Base-by-base conservation (phyloP, 2,329 filamentous ascomycete genomes). In the Pseudogymnoascus sp. region DNA sequence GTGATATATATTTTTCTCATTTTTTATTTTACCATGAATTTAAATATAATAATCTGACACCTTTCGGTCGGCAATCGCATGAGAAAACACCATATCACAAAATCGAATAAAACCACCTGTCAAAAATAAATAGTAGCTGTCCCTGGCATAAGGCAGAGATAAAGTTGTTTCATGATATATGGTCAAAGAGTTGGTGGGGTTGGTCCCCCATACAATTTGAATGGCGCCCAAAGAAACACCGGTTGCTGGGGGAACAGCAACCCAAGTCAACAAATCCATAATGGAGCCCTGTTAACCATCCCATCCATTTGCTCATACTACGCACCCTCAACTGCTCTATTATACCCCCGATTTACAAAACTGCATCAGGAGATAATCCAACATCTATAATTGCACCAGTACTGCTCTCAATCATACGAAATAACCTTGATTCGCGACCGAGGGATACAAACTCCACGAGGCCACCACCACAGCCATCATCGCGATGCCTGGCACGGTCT, bases 401-500 rank as follows among this genome's bases (percentile, higher is more conserved):
- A 54, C 16, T 54, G 28, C 9, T 34, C n/a, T 20, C 8, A 54
- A 32, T 32, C 25, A 32, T 20, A 54, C 47, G 47, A 54, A 54
- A 54, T 54, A 54, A 4, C 47, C 18, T 54, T 34, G 47, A 54
- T 4, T 54, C 28, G 6, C 47, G 28, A 20, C 32, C 28, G 16
- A 54, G 47, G 16, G 47, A 54, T 18, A 54, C 47, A 32, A 16
- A 54, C 47, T 54, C 47, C 28, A 20, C 47, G 47, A 54, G 47
- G 20, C 47, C 47, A 47, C n/a, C 35, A 60, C 30, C 58, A 58
- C 47, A 54, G 47, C 47, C 47, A 54, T 54, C 28, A 16, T 54
- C 47, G 28, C 60, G 39, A 71, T 71, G 70, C 68, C 69, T 54
- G 69, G 65, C 63, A 69, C 69, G 60, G 65, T 70, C 59, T 70